phyloP scores from a whole-genome alignment of 2,329 filamentous ascomycete species.

The Xylariaceae sp. region DNA sequence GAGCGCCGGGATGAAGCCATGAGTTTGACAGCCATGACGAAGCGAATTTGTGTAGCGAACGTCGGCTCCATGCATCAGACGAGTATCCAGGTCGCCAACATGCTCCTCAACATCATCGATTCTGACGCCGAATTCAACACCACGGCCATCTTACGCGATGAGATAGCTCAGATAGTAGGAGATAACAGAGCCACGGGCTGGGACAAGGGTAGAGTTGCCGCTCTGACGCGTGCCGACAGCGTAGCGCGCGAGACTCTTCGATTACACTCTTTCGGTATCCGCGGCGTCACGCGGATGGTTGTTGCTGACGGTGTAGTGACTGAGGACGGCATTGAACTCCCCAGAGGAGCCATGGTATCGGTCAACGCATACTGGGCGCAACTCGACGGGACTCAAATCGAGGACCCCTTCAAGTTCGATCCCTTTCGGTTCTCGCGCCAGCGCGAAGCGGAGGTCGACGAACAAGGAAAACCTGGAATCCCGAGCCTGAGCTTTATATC shows the following conservation, averaged over 20 bases:
- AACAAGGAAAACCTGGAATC: constrained; percentile 18
- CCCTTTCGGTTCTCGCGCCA: constrained; percentile 39
- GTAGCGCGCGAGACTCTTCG: constrained; percentile 41
- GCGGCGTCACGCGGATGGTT: constrained; percentile 26
- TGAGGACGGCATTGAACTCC: constrained; percentile 30
- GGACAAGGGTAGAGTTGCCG: constrained; percentile 36
- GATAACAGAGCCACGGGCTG: constrained; percentile 24
- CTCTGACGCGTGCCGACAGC: constrained; percentile 39
- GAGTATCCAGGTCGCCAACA: constrained; percentile 35
- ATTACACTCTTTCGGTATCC: constrained; percentile 29
- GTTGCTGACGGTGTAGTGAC: constrained; percentile 30
- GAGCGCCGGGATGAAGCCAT: constrained; percentile 36
- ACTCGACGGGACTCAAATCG: constrained; percentile 28
- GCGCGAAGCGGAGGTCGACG: constrained; percentile 26
- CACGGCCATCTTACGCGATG: constrained; percentile 34
- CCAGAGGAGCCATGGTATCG: constrained; percentile 31
- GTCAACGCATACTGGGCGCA: constrained; percentile 31
- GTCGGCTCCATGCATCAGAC: constrained; percentile 40
- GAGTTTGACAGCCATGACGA: constrained; percentile 27
- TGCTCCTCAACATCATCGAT: constrained; percentile 40
- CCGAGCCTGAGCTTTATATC: constrained; percentile 32
- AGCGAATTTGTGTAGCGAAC: constrained; percentile 32
- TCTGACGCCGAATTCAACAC: constrained; percentile 38
- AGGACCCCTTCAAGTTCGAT: constrained; percentile 36
- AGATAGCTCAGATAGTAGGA: constrained; percentile 32